Evolutionary conservation across 768 basidiomycete genomes (phyloP).

Genomic region (Macrolepiota dolichaula): DNA sequence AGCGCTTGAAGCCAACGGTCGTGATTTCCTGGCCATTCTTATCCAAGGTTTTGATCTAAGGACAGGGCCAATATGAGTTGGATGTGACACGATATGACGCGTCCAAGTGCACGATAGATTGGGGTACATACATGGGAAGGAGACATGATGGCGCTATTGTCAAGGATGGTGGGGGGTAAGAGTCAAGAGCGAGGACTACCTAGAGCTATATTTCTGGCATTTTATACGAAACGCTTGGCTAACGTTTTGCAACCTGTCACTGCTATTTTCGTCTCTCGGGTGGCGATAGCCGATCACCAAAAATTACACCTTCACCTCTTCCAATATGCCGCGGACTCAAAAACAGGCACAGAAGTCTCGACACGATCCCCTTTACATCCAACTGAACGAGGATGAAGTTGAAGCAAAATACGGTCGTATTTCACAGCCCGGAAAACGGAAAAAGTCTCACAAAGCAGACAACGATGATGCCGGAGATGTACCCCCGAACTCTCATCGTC

Average conservation of each 20-base stretch:
- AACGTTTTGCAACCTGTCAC: not conserved
- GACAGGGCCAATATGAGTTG: conserved; percentile 14
- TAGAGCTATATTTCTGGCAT: not conserved
- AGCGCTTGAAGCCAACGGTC: conserved; percentile 79
- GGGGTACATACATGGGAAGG: conserved; percentile 23
- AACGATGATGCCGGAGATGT: conserved; percentile 53
- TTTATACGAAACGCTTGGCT: not conserved
- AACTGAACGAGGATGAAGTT: conserved; percentile 77
- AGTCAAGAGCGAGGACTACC: conserved; percentile 6
- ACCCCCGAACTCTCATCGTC: conserved; percentile 16
- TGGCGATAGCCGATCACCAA: conserved; percentile 21
- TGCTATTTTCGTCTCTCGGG: conserved; percentile 1
- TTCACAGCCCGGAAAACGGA: conserved; percentile 72
- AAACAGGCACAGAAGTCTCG: conserved; percentile 55
- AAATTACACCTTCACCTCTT: conserved; percentile 13
- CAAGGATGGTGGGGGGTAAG: conserved; percentile 16
- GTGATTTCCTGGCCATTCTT: conserved; percentile 74
- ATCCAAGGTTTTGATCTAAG: conserved; percentile 63
- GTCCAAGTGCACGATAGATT: conserved; percentile 10
- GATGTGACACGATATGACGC: not conserved
- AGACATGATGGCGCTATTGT: conserved; percentile 19
- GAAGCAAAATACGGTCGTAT: conserved; percentile 76
- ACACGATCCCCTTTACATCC: conserved; percentile 85
- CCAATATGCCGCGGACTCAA: conserved; percentile 55
- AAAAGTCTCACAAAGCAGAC: conserved; percentile 51